Base-by-base conservation (phyloP, 192 early-diverging fungal genomes). In the Glomus cerebriforme region DNA sequence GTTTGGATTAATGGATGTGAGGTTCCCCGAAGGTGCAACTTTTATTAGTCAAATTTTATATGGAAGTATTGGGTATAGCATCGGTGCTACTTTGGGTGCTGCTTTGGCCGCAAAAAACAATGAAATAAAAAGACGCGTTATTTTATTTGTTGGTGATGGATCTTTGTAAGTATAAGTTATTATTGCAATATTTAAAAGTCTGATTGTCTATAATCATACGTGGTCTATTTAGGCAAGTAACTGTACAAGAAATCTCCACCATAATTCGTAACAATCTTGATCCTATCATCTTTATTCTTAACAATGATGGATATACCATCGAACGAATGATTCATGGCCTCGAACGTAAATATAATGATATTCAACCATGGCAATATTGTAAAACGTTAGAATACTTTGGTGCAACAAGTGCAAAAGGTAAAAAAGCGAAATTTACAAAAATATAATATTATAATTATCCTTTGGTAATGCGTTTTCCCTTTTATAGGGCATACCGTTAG, bases 261-360 rank as follows among this genome's bases (percentile, higher is more conserved):
- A 84, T 88, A 80, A 77, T 88, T 4, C 87, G 85, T 58, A 80
- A 86, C 26, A 85, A 85, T 27, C 75, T 86, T 27, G 78, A 79
- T 1, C 87, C 87, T 34, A 82, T 88, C 24, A 88, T 88, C 37
- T 75, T 87, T 59, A 67, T 88, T 31, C 32, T 88, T 58, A 88
- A 88, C 68, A 88, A 88, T 32, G 86, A 88, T 34, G 87, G 87
- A 34, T 88, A 87, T 59, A 82, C 86, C 3, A 88, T 88, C 77
- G 87, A 88, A 64, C 81, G 83, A 29, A 37, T 82, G 15, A 86
- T 88, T 35, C 87, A 88, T 69, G 87, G 86, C 10, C 64, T 73
- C 17, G 22, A 80, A 7, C 83, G 87, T 27, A 34, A 75, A 10
- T 88, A 88, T 69, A 88, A 88, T 67, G 75, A 84, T 68, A 82